Conservation (phyloP, 2,329 filamentous ascomycete species). For the Drechslerella coelobrocha region DNA sequence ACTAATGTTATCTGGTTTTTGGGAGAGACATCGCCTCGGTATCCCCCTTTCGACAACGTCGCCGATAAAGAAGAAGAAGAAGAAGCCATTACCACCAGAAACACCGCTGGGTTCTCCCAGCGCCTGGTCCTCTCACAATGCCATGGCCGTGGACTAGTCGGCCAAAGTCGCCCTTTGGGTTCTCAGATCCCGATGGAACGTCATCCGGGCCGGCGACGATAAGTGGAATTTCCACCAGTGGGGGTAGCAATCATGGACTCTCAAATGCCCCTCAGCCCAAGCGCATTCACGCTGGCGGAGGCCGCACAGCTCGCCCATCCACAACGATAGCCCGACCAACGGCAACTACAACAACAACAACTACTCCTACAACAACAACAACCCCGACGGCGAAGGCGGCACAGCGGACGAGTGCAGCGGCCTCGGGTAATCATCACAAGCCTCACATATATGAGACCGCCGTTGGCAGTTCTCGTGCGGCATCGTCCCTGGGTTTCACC, state of each 20-base stretch:
- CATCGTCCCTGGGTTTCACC: conserved; percentile 37
- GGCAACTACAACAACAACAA: conserved; percentile 35
- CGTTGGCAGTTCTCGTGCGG: conserved; percentile 12
- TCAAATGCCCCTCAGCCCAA: too few species aligned
- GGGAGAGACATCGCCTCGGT: conserved; percentile 28
- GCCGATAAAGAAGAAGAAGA: conserved; percentile 38
- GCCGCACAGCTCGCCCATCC: conserved; percentile 12
- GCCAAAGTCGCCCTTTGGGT: conserved; percentile 48
- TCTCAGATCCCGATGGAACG: conserved; percentile 20
- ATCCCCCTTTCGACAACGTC: conserved; percentile 28
- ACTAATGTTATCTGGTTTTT: conserved; percentile 32
- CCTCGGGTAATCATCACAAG: neutral
- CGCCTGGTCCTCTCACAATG: conserved; percentile 40
- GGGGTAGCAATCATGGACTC: neutral
- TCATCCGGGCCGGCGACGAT: conserved; percentile 16
- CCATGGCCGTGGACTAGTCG: conserved; percentile 48
- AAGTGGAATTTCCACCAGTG: neutral
- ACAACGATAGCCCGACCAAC: conserved; percentile 16
- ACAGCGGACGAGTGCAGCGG: neutral
- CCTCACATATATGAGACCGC: neutral
- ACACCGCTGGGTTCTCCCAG: conserved; percentile 5
- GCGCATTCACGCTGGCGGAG: neutral
- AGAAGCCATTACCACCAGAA: conserved; percentile 6
- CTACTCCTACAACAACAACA: conserved; percentile 1
- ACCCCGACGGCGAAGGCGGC: neutral